Evolutionary conservation across 1,284 basidiomycete species (phyloP).

Genomic region (Moniliella sp.): DNA sequence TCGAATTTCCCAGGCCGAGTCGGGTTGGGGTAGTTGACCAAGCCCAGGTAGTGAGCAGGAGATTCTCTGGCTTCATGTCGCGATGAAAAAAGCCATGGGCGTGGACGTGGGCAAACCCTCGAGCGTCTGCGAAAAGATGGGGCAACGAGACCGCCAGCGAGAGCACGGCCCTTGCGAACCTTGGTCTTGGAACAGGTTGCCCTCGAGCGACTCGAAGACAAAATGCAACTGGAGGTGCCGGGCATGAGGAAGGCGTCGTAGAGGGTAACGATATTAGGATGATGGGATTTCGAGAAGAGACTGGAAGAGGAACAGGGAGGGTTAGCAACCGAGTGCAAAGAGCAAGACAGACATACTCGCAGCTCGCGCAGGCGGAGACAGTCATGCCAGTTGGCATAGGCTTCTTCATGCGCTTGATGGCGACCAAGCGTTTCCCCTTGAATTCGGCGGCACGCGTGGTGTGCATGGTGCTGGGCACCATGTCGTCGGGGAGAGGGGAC

Average conservation of each 20-base stretch:
- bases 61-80: slow-evolving; percentile 98
- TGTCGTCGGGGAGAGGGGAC: slow-evolving; percentile 46
- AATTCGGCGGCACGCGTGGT: slow-evolving; percentile 74
- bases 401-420: slow-evolving; percentile 95
- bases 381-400: slow-evolving; percentile 93
- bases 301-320: slow-evolving; percentile 38
- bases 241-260: slow-evolving; percentile 96
- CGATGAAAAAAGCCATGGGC: slow-evolving; percentile 84
- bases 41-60: slow-evolving; percentile 96
- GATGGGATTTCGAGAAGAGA: slow-evolving; percentile 81
- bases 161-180: slow-evolving; percentile 71
- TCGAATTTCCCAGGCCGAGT: slow-evolving; percentile 37
- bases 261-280: slow-evolving; percentile 89
- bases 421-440: slow-evolving; percentile 77
- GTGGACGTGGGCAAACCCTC: slow-evolving; percentile 76
- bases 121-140: slow-evolving; percentile 80
- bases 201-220: slow-evolving; percentile 99
- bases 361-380: slow-evolving; percentile 86
- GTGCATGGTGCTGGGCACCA: slow-evolving; percentile 32
- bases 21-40: slow-evolving; percentile 59
- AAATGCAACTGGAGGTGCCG: slow-evolving; percentile 86
- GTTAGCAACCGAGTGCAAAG: neutral
- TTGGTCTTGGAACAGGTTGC: slow-evolving; percentile 96
- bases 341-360: neutral
- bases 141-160: slow-evolving; percentile 83